These are phyloP conservation scores for Lactuca saligna DNA, from an alignment of 129 eudicot species.

Conservation along the genomic window DNA sequence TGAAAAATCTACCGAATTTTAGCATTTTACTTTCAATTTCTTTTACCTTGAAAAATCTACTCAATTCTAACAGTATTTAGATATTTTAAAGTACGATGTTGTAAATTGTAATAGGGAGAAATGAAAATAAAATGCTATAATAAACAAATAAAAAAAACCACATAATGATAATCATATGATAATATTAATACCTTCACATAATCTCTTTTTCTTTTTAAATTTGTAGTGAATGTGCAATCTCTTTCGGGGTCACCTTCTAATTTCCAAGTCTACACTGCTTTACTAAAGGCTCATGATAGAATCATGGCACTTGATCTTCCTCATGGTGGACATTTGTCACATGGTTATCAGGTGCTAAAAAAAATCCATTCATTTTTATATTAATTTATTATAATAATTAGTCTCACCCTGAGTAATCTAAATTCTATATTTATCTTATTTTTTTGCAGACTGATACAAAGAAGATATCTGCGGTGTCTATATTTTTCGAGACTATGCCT, in stretches of 20 bases:
- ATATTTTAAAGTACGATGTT: too few species aligned
- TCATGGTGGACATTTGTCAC: constrained; percentile 98
- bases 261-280: constrained; percentile 93
- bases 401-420: constrained; percentile 9
- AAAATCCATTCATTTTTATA: background rate
- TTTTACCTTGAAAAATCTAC: too few species aligned
- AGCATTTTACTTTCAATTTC: too few species aligned
- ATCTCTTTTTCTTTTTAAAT: constrained; percentile 23
- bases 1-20: too few species aligned
- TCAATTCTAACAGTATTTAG: too few species aligned
- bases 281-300: constrained; percentile 94
- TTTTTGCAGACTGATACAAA: constrained; percentile 86
- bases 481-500: constrained; percentile 99
- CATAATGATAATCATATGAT: too few species aligned
- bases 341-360: constrained; percentile 83
- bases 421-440: constrained; percentile 2
- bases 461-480: constrained; percentile 95
- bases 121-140: too few species aligned
- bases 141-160: too few species aligned
- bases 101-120: too few species aligned
- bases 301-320: constrained; percentile 99
- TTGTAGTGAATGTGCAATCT: constrained; percentile 96
- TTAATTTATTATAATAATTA: background rate
- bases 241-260: constrained; percentile 95
- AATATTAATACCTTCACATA: background rate